Base-by-base conservation (phyloP, 768 basidiomycete species). In the Mycena indigotica region DNA sequence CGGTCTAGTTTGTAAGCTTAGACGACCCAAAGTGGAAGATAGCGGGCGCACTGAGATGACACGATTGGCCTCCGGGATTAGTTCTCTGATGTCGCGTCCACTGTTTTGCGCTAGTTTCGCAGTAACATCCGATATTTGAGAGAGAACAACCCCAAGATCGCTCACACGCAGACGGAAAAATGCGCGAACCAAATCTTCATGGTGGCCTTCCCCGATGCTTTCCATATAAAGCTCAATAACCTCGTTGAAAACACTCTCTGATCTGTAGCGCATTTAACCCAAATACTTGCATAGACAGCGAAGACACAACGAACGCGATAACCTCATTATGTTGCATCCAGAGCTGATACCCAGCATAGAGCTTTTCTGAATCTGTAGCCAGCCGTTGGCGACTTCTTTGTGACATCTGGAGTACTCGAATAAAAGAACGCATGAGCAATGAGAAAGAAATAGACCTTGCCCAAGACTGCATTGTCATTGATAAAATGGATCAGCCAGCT, bases 401-500 rank as follows among this genome's bases (percentile, higher is more conserved):
- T 6, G 94, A 88, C 71, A 96, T 87, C 93, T 95, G 65, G 21
- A 41, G 23, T 30, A 53, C 52, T 35, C 50, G 15, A 45, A 38
- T 30, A 21, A 19, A 38, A 30, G 26, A n/a, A n/a, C 16, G 24
- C 21, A 50, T 28, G 12, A 13, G 53, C 38, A 50, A 15, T 53
- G 25, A 10, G 23, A 32, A 51, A 28, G 15, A 6, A 19, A 55
- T 73, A 62, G 28, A 90, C 93, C 80, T 91, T 93, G 35, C 75
- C 76, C 30, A 95, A 75, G 4, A 88, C 87, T 0, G 83, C 87
- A 69, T 96, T 96, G 52, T 91, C 87, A 44, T 93, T 91, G 66
- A 97, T 90, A 69, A 94, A 96, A 24, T 80, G 81, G 63, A 96
- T 91, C n/a, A 98, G 78, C 80, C 91, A 93, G 53, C 84, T 85